phyloP scores from a whole-genome alignment of 2,329 filamentous ascomycete species.

The Dactylellina parvicollis region DNA sequence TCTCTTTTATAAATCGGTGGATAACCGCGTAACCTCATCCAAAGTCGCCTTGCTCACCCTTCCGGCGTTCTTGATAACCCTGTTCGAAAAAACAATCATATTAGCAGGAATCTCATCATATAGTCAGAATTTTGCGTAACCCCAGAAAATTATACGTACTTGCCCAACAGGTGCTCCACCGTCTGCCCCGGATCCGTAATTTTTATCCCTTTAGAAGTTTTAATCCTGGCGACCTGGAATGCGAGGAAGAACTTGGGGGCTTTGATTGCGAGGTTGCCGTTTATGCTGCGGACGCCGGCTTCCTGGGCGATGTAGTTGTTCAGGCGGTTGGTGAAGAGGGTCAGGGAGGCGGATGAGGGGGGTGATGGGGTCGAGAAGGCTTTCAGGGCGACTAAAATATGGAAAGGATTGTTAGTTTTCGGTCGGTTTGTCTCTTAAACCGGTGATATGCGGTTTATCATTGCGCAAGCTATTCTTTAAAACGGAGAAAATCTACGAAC shows the following conservation, averaged over 20 bases:
- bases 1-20: constrained; percentile 49
- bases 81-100: not conserved
- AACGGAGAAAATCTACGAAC: constrained; percentile 5
- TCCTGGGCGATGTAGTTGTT: constrained; percentile 71
- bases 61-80: constrained; percentile 67
- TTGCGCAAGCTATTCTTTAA: too few relatives aligned
- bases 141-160: constrained; percentile 60
- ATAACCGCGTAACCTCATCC: constrained; percentile 65
- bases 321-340: constrained; percentile 67
- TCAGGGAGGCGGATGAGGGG: constrained; percentile 66
- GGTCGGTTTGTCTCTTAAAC: not conserved
- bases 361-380: constrained; percentile 66
- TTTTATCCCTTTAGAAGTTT: constrained; percentile 69
- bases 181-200: constrained; percentile 66
- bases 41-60: constrained; percentile 65
- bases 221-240: constrained; percentile 70
- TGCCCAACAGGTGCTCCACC: constrained; percentile 69
- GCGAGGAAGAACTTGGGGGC: constrained; percentile 72
- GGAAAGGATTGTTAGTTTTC: not conserved
- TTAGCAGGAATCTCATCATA: too few relatives aligned
- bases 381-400: constrained; percentile 63
- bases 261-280: constrained; percentile 68
- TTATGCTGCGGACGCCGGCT: constrained; percentile 68
- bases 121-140: too few relatives aligned
- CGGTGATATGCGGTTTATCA: too few relatives aligned